phyloP scores from a whole-genome alignment of 257 asterid species.

The Handroanthus guayacan region DNA sequence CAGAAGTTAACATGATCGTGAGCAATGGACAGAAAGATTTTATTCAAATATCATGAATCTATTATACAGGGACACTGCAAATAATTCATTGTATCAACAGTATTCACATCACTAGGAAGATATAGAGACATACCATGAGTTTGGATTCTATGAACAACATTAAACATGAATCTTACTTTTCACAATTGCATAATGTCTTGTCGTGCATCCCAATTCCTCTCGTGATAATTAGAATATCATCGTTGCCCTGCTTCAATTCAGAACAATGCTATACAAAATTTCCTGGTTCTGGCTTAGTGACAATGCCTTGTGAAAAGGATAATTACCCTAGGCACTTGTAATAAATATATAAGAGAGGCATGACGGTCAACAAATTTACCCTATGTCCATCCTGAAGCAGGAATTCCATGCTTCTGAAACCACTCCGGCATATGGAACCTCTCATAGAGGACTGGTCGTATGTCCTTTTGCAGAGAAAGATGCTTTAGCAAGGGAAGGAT shows the following conservation, averaged over 20 bases:
- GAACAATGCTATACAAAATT: conserved; percentile 56
- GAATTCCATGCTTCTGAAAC: conserved; percentile 91
- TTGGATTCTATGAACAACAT: conserved; percentile 48
- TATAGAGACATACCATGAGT: conserved; percentile 32
- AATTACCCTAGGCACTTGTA: conserved; percentile 36
- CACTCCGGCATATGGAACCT: conserved; percentile 94
- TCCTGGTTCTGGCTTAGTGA: conserved; percentile 42
- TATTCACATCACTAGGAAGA: conserved; percentile 38
- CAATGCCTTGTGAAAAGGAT: conserved; percentile 49
- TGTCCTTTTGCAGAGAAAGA: conserved; percentile 85
- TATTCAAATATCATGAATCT: conserved; percentile 39
- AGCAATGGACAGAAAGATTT: conserved; percentile 41
- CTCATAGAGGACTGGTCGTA: conserved; percentile 71
- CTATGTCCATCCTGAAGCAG: conserved; percentile 62
- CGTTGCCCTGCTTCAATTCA: conserved; percentile 39
- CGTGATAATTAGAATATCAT: conserved; percentile 36
- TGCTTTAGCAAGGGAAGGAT: conserved; percentile 93
- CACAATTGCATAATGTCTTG: conserved; percentile 44
- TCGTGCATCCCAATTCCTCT: no score
- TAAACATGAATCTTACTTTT: conserved; percentile 46
- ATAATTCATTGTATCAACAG: conserved; percentile 40
- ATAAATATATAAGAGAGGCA: conserved; percentile 29
- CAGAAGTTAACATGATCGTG: conserved; percentile 11
- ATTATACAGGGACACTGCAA: conserved; percentile 38
- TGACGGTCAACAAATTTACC: conserved; percentile 31